These are phyloP conservation scores for Neoboletus subvelutipes DNA, from an alignment of 768 basidiomycete species.

Conservation along the genomic window DNA sequence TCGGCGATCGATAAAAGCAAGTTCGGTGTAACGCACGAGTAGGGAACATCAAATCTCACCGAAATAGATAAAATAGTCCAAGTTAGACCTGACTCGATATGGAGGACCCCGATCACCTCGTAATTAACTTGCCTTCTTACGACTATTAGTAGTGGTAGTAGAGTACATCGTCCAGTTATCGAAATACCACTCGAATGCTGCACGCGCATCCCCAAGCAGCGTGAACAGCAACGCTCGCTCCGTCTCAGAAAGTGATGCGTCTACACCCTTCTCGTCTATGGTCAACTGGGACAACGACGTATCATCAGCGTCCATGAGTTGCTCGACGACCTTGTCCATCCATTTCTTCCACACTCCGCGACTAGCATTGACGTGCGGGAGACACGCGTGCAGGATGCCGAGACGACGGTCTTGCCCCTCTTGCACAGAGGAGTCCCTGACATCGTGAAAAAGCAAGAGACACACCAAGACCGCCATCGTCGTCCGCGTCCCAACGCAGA, in stretches of 20 bases:
- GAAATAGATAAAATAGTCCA: constrained; percentile 9
- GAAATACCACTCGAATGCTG: constrained; percentile 24
- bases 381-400: constrained; percentile 16
- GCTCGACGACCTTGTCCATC: constrained; percentile 21
- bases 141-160: background rate
- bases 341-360: constrained; percentile 22
- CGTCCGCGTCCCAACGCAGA: constrained; percentile 15
- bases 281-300: constrained; percentile 7
- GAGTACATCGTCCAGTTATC: constrained; percentile 9
- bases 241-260: constrained; percentile 1
- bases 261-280: constrained; percentile 1
- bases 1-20: constrained; percentile 36
- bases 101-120: constrained; percentile 26
- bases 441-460: constrained; percentile 18
- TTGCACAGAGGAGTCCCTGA: constrained; percentile 4
- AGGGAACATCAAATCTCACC: constrained; percentile 18
- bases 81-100: constrained; percentile 18
- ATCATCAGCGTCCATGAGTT: constrained; percentile 12
- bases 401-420: constrained; percentile 20
- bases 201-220: constrained; percentile 23
- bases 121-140: background rate
- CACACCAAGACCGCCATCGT: constrained; percentile 22
- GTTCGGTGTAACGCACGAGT: constrained; percentile 18
- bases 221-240: constrained; percentile 15
- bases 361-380: constrained; percentile 14